phyloP scores from a whole-genome alignment of 2,329 filamentous ascomycete species.

The Canariomyces notabilis region DNA sequence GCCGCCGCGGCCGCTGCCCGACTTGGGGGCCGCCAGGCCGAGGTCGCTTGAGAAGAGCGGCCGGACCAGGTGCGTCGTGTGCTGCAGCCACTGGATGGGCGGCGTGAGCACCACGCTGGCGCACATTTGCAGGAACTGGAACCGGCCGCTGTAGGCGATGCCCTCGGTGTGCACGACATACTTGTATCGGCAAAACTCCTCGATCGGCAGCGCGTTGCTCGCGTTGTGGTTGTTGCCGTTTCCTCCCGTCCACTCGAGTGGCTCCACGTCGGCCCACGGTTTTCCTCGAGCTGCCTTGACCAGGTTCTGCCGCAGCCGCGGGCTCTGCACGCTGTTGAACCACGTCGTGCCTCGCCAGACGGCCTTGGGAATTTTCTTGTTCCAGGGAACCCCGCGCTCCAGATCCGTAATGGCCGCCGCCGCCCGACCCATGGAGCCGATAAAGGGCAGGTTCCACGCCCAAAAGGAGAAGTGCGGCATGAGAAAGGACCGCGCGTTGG shows the following conservation, averaged over 20 bases:
- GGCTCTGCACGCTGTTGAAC: conserved; percentile 43
- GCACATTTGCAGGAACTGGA: conserved; percentile 49
- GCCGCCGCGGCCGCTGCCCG: conserved; percentile 8
- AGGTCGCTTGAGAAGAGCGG: conserved; percentile 39
- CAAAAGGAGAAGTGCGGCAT: conserved; percentile 55
- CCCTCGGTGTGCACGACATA: conserved; percentile 51
- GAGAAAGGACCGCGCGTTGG: conserved; percentile 37
- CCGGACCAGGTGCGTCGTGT: conserved; percentile 42
- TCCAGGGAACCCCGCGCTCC: conserved; percentile 30
- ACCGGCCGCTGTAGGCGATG: conserved; percentile 48
- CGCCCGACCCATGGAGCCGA: conserved; percentile 39
- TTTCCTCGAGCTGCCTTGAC: conserved; percentile 31
- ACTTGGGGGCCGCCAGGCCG: no score
- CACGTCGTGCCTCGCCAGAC: conserved; percentile 49
- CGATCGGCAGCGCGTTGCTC: conserved; percentile 42
- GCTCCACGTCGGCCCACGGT: conserved; percentile 45
- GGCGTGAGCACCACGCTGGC: conserved; percentile 43
- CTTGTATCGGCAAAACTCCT: conserved; percentile 47
- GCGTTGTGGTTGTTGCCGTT: conserved; percentile 27
- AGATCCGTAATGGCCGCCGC: conserved; percentile 33
- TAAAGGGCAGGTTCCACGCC: conserved; percentile 49
- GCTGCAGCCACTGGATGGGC: conserved; percentile 45
- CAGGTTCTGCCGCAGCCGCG: conserved; percentile 38
- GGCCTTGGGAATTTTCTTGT: conserved; percentile 38
- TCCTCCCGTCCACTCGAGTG: conserved; percentile 32